phyloP scores from a whole-genome alignment of 2,329 filamentous ascomycete genomes.

The Diplodia intermedia region DNA sequence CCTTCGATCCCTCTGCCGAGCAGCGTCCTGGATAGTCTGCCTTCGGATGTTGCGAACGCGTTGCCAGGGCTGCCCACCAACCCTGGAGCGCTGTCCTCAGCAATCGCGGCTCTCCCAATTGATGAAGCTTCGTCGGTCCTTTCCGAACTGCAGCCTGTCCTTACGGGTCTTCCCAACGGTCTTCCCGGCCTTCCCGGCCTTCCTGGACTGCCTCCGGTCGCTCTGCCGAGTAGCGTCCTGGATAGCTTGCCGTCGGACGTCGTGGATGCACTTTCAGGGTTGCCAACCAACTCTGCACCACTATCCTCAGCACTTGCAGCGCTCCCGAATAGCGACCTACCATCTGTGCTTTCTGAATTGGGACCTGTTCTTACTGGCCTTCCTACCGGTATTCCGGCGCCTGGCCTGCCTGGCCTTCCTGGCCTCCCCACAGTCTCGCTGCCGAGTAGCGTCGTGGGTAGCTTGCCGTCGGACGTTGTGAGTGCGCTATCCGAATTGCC shows the following conservation, averaged over 20 bases:
- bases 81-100: background rate
- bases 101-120: background rate
- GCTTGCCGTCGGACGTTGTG: background rate
- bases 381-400: background rate
- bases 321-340: background rate
- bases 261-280: background rate
- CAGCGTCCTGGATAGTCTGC: background rate
- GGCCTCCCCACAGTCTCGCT: background rate
- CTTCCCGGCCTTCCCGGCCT: background rate
- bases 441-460: background rate
- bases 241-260: background rate
- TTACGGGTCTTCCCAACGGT: background rate
- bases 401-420: background rate
- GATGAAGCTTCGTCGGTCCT: background rate
- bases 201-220: background rate
- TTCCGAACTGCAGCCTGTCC: background rate
- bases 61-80: background rate
- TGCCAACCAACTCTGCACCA: background rate
- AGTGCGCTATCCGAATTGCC: background rate
- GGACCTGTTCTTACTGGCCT: background rate
- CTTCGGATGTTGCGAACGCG: background rate
- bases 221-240: background rate
- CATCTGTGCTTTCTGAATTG: background rate
- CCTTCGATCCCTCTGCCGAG: background rate
- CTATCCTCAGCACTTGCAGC: background rate